These are phyloP conservation scores for Leccinum fibrillosum DNA, from an alignment of 768 basidiomycete genomes.

Conservation along the genomic window DNA sequence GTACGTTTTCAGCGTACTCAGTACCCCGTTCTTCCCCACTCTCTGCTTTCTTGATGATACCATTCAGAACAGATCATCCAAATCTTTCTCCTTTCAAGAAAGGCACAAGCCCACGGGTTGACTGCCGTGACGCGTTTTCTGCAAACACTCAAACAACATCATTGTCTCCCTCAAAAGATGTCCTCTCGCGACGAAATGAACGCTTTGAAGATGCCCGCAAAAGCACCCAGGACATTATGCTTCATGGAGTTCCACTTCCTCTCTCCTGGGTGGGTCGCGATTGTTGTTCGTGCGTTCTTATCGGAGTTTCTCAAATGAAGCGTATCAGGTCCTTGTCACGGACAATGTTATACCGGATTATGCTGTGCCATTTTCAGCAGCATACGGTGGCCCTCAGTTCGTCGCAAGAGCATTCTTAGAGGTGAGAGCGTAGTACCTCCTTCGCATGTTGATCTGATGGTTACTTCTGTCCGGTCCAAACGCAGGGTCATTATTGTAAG, in stretches of 20 bases:
- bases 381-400: conserved; percentile 25
- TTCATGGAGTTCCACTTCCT: conserved; percentile 25
- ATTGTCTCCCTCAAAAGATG: not conserved
- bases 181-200: conserved; percentile 1
- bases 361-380: conserved; percentile 28
- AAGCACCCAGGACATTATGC: conserved; percentile 11
- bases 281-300: too few species aligned
- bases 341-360: conserved; percentile 29
- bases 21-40: conserved; percentile 3
- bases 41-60: conserved; percentile 10
- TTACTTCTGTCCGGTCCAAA: not conserved
- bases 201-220: conserved; percentile 1
- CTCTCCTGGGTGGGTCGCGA: conserved; percentile 23
- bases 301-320: not conserved
- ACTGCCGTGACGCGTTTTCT: conserved; percentile 22
- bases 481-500: conserved; percentile 28
- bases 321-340: conserved; percentile 20
- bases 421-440: conserved; percentile 4
- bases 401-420: conserved; percentile 26
- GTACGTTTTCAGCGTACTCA: not conserved
- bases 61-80: conserved; percentile 6
- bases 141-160: not conserved
- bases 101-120: conserved; percentile 9
- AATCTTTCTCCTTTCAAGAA: conserved; percentile 20
- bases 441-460: not conserved